Evolutionary conservation across 2,329 filamentous ascomycete genomes (phyloP), one percentile per base, ranked within the genome.

Genomic region (Exophiala mesophila): DNA sequence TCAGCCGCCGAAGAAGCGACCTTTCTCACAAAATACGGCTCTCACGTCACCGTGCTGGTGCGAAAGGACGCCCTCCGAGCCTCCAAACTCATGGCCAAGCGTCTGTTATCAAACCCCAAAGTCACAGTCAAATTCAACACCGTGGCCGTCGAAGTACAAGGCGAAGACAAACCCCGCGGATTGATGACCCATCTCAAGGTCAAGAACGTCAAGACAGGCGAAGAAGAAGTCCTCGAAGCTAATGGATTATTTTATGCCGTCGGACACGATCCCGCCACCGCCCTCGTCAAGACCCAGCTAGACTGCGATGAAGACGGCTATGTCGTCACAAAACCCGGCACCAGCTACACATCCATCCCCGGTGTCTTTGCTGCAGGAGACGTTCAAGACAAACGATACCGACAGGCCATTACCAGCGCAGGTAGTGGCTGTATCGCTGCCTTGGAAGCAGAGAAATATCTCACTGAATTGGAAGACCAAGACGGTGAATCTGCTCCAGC

Each of bases 241-340:
- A 94, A 85, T 66, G 92, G 92, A 19, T 75, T 98, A 17, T 98
- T 98, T 70, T 98, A 98, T 67, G 92, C 94, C 59, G 84, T 98
- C 39, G 92, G 92, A 17, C 92, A 98, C 69, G 90, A 96, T 63
- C 92, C 92, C 9, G 94, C 92, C 36, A 97, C 88, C 1, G 60
- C 68, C n/a, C 74, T 98, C 29, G 84, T 98, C 68, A 94, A 92
- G 77, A 88, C 79, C 39, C 88, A 97, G 71, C 60, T 98, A 48
- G 77, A 92, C 50, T 85, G 84, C 59, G 94, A 98, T 60, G 77
- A 78, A 51, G 90, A 98, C 52, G 88, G 88, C 16, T 98, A 98
- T 68, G 80, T 98, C 46, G 65, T 88, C 57, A 98, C 92, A 43
- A 79, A 84, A 66, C 85, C 92, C 3, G 94, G 92, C 43, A 90